These are phyloP conservation scores for Pittosporum tobira DNA, from an alignment of 129 eudicot species.

Conservation along the genomic window DNA sequence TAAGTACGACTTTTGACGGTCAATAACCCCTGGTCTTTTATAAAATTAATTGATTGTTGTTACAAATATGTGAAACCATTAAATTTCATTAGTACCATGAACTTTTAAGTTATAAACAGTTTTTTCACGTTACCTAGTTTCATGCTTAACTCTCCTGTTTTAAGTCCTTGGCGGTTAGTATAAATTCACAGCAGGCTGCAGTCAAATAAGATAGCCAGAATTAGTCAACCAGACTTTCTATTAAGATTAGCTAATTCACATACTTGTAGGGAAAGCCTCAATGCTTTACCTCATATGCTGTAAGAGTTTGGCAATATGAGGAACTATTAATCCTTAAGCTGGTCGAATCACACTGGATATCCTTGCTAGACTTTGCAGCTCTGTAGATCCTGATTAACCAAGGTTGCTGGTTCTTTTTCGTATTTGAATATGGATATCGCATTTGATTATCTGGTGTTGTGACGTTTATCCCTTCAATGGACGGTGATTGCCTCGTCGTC, in stretches of 20 bases:
- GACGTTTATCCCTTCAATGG: slow-evolving; percentile 30
- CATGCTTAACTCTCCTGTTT: too few species aligned
- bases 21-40: too few species aligned
- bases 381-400: slow-evolving; percentile 32
- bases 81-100: too few species aligned
- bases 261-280: slow-evolving; percentile 4
- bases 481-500: slow-evolving; percentile 28
- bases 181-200: slow-evolving; percentile 17
- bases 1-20: too few species aligned
- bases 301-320: slow-evolving; percentile 21
- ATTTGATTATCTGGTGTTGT: slow-evolving; percentile 8
- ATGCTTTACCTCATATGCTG: slow-evolving; percentile 23
- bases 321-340: slow-evolving; percentile 20
- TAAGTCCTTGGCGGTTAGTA: slow-evolving; percentile 20
- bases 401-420: slow-evolving; percentile 23
- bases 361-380: slow-evolving; percentile 27
- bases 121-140: too few species aligned
- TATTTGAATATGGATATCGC: slow-evolving; percentile 5
- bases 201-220: background rate
- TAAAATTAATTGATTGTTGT: too few species aligned
- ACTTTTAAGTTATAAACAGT: too few species aligned
- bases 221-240: background rate
- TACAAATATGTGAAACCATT: too few species aligned
- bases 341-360: slow-evolving; percentile 20
- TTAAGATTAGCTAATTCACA: background rate